Conservation (phyloP, 441 rosid genomes). For the Cnidoscolus chayamansa region DNA sequence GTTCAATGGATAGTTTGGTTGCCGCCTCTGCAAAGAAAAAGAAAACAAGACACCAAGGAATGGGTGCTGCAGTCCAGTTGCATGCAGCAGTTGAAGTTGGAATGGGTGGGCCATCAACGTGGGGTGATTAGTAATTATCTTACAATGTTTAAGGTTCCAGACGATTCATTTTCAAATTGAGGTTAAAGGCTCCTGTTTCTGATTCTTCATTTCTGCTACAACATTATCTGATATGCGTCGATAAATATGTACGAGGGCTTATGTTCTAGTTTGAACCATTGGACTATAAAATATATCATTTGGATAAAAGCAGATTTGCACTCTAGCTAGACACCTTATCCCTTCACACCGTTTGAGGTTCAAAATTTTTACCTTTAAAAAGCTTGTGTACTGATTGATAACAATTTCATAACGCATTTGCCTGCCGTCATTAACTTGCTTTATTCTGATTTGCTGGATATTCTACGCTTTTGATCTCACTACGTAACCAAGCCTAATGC, state of each 20-base stretch:
- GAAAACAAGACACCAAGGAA: slow-evolving; percentile 36
- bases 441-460: too few relatives aligned
- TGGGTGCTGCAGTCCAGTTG: slow-evolving; percentile 29
- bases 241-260: background rate
- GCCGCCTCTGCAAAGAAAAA: slow-evolving; percentile 38
- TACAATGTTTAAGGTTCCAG: background rate
- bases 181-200: slow-evolving; percentile 31
- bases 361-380: background rate
- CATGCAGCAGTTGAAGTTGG: slow-evolving; percentile 52
- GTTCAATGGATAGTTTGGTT: slow-evolving; percentile 30
- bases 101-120: slow-evolving; percentile 51
- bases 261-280: background rate
- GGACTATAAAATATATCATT: background rate
- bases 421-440: too few relatives aligned
- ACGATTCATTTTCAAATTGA: background rate
- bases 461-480: too few relatives aligned
- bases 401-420: too few relatives aligned
- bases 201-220: slow-evolving; percentile 29
- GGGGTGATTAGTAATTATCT: background rate
- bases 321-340: background rate
- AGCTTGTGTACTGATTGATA: background rate
- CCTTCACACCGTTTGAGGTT: background rate
- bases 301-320: background rate
- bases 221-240: background rate
- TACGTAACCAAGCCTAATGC: too few relatives aligned